Conservation (phyloP, 345 rosid genomes). For the Eucalyptus sideroxylon region DNA sequence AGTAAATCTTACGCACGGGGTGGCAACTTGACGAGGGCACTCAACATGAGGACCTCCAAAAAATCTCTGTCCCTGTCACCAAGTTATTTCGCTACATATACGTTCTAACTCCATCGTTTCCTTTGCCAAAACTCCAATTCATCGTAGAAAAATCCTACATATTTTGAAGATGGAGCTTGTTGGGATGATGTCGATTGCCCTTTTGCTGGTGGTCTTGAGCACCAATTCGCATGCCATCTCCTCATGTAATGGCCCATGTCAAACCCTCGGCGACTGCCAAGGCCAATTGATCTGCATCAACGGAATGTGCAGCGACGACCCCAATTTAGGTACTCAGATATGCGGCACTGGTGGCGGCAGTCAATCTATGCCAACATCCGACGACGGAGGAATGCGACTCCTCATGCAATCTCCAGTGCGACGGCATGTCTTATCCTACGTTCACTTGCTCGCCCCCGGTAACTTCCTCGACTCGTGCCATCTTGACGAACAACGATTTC, state of each 20-base stretch:
- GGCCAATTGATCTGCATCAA: conserved; percentile 27
- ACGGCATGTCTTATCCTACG: background rate
- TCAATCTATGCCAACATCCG: background rate
- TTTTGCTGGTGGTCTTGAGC: background rate
- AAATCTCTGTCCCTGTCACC: background rate
- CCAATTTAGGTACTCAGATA: conserved; percentile 7
- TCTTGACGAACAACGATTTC: conserved; percentile 17
- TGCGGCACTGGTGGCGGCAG: background rate
- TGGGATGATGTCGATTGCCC: background rate
- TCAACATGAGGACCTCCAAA: background rate
- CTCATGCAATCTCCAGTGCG: background rate
- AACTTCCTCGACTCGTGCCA: conserved; percentile 6
- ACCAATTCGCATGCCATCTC: conserved; percentile 8
- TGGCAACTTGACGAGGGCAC: background rate
- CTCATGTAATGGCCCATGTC: conserved; percentile 19
- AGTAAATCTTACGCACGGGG: background rate
- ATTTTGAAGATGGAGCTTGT: background rate
- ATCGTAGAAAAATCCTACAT: background rate
- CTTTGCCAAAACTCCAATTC: background rate
- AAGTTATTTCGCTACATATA: background rate
- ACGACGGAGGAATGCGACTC: background rate
- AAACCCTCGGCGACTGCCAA: conserved; percentile 9
- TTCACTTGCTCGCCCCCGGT: conserved; percentile 23
- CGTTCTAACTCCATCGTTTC: background rate
- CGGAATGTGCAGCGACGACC: conserved; percentile 20